Evolutionary conservation across 768 basidiomycete genomes (phyloP).

Genomic region (Termitomyces sp.): DNA sequence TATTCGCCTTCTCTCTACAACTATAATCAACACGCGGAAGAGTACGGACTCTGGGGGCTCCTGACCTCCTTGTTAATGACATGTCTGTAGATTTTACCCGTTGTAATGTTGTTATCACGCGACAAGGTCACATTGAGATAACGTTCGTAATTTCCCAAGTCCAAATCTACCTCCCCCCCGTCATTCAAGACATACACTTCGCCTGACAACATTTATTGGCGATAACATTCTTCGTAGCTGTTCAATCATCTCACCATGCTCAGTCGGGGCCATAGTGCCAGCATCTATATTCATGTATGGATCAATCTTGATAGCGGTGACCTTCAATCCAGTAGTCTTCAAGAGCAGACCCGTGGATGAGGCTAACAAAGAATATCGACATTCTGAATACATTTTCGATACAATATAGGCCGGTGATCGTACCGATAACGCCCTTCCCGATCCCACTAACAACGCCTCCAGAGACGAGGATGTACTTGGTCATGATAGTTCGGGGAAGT

Average conservation of each 20-base stretch:
- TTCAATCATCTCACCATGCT: conserved; percentile 71
- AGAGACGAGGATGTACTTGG: conserved; percentile 94
- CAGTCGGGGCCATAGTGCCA: conserved; percentile 97
- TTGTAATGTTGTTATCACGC: conserved; percentile 97
- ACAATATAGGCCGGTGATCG: conserved; percentile 28
- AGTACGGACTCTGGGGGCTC: conserved; percentile 2
- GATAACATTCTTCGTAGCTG: not conserved
- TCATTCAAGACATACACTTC: conserved; percentile 99
- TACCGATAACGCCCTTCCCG: conserved; percentile 99
- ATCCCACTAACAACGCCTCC: conserved; percentile 99
- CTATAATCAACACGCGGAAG: conserved; percentile 1
- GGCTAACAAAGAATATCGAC: conserved; percentile 45
- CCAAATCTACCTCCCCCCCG: conserved; percentile 96
- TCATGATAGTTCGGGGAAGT: conserved; percentile 47
- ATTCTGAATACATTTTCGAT: conserved; percentile 14
- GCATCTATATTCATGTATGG: conserved; percentile 99
- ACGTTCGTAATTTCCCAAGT: conserved; percentile 97
- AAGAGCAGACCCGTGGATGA: conserved; percentile 95
- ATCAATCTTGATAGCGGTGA: conserved; percentile 99
- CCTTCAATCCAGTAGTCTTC: conserved; percentile 93
- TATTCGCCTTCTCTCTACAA: conserved; percentile 80
- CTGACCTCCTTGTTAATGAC: conserved; percentile 96
- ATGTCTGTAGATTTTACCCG: conserved; percentile 95
- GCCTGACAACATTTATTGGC: conserved; percentile 35
- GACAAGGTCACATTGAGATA: conserved; percentile 94